Percentiles rank a stretch among this genome's conserved stretches.
phyloP scores from a whole-genome alignment of 225 moss, liverwort and hornwort species.

The Sphagnum tenellum region DNA sequence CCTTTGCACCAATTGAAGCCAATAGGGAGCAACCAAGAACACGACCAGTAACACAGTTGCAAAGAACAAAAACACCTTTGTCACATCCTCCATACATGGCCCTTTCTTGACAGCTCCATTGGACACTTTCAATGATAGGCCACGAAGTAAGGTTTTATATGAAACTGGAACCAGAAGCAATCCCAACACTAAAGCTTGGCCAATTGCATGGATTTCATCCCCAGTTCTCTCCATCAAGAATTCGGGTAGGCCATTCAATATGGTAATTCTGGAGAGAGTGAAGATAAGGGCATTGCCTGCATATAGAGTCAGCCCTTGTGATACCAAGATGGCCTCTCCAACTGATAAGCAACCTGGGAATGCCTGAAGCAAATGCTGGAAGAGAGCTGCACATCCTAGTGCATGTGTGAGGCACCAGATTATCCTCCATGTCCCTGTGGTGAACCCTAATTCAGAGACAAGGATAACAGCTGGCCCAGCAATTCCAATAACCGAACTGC shows the following conservation, averaged over 20 bases:
- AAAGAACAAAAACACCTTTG: constrained; percentile 33
- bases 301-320: constrained; percentile 73
- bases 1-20: constrained; percentile 31
- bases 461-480: constrained; percentile 13
- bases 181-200: constrained; percentile 39
- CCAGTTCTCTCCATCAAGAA: constrained; percentile 8
- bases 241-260: constrained; percentile 11
- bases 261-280: constrained; percentile 21
- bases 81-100: constrained; percentile 16
- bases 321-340: constrained; percentile 84
- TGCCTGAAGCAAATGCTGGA: constrained; percentile 32
- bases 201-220: constrained; percentile 32
- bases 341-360: constrained; percentile 62
- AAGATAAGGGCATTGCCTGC: constrained; percentile 39
- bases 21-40: constrained; percentile 27
- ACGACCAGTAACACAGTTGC: constrained; percentile 21
- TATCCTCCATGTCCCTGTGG: constrained; percentile 12
- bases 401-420: constrained; percentile 38
- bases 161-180: constrained; percentile 43
- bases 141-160: constrained; percentile 20
- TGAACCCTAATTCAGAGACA: constrained; percentile 27
- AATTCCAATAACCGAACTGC: constrained; percentile 4
- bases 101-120: constrained; percentile 18
- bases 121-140: constrained; percentile 17
- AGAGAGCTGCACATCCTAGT: constrained; percentile 45